Evolutionary conservation across 2,329 filamentous ascomycete species (phyloP), one percentile per base, ranked within the genome.

Genomic region (Mariannaea sp.): DNA sequence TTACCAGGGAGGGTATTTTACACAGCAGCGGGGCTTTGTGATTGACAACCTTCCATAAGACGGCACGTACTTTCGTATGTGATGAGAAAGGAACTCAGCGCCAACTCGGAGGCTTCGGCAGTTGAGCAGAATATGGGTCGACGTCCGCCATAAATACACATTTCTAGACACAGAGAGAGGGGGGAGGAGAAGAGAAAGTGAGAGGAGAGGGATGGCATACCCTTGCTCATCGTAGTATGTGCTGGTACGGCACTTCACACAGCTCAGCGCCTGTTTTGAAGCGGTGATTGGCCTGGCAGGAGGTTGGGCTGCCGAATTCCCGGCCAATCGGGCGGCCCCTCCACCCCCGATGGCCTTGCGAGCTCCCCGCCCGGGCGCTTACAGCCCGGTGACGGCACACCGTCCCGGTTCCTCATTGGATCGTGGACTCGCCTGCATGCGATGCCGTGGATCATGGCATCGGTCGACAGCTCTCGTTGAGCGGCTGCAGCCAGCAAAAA

Each of bases 361-460:
- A 60, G 46, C 39, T 60, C 57, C 55, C 58, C 58, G 64, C 62
- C 58, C 56, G 62, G 68, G 69, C 69, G 69, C 69, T 71, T 71
- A 71, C 59, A 56, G 38, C 46, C 17, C 43, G 49, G 61, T 50
- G 58, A 61, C 55, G 42, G 52, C 45, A 58, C 57, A 42, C 43
- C 52, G 41, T 26, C 43, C 32, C 27, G 43, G 22, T 42, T 48
- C 50, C 44, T 61, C 35, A 71, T 71, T 71, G 69, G 69, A 51
- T 40, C 19, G 30, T 35, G 38, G 32, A 14, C 39, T 36, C 14
- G 32, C 24, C 30, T 16, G 39, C 32, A 48, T 53, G 50, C 50
- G 44, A 48, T 46, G 22, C 38, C 38, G 47, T 50, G 43, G 47
- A 52, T 55, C 36, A 51, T 42, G 38, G 44, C 42, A 39, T 43